phyloP scores from a whole-genome alignment of 2,329 filamentous ascomycete genomes.

The Dactylellina parvicollis region DNA sequence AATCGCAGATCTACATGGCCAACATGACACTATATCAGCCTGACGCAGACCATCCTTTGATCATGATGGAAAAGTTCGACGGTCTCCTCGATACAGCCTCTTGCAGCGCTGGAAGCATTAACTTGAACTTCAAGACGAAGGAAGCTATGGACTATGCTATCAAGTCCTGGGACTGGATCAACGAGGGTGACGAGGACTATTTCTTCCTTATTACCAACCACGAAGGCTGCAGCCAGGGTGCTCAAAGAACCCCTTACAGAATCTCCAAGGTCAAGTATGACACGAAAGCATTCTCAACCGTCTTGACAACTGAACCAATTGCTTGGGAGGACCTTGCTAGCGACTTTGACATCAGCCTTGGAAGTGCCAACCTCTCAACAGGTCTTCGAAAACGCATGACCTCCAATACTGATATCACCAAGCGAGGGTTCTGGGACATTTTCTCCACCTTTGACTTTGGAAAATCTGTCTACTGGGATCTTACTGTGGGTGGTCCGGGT shows the following conservation, averaged over 20 bases:
- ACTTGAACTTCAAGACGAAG: slow-evolving; percentile 58
- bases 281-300: slow-evolving; percentile 20
- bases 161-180: slow-evolving; percentile 59
- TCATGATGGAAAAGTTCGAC: slow-evolving; percentile 61
- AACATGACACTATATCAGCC: slow-evolving; percentile 60
- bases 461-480: slow-evolving; percentile 50
- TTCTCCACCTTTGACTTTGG: slow-evolving; percentile 35
- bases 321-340: slow-evolving; percentile 40
- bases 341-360: slow-evolving; percentile 45
- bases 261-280: slow-evolving; percentile 40
- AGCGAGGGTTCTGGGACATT: slow-evolving; percentile 43
- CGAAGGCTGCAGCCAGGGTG: slow-evolving; percentile 58
- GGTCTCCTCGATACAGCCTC: slow-evolving; percentile 58
- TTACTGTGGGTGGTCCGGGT: slow-evolving; percentile 27
- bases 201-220: slow-evolving; percentile 60
- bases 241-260: slow-evolving; percentile 59
- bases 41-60: slow-evolving; percentile 57
- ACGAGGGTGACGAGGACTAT: slow-evolving; percentile 57
- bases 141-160: slow-evolving; percentile 59
- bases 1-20: slow-evolving; percentile 58
- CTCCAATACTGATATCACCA: slow-evolving; percentile 27
- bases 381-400: slow-evolving; percentile 8
- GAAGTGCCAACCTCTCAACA: slow-evolving; percentile 28
- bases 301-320: slow-evolving; percentile 27
- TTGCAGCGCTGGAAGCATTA: slow-evolving; percentile 57